Base-by-base conservation (phyloP, 2,329 filamentous ascomycete genomes). In the Beauveria australis region DNA sequence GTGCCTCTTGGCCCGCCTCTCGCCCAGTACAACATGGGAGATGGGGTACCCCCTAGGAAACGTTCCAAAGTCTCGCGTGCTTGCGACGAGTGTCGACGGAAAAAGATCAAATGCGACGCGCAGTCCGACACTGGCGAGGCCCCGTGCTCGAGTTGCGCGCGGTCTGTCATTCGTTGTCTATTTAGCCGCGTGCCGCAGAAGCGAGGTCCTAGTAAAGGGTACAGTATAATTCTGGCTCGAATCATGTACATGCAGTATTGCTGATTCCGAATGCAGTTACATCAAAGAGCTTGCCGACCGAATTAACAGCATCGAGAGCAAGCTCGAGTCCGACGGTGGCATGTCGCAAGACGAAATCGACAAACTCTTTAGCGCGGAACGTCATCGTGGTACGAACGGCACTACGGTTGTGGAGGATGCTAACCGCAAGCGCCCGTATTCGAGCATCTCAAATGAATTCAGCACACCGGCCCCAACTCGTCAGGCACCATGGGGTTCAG, bases 261-360 rank as follows among this genome's bases (percentile, higher is more conserved):
- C 53, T 53, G 28, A 52, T 26, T 16, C 19, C 16, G 8, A 16
- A 18, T 24, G 10, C 67, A 90, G 87, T 18, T 96, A 96, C 68
- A 96, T 96, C 72, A 96, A 95, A 71, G 91, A 96, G 72, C 81
- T 96, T 24, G 91, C 91, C 26, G 91, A 96, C 70, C 81, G 92
- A 28, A 85, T 96, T 62, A 86, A 92, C 67, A 87, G 84, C 48
- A 87, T 96, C 51, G 92, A 96, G 71, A 89, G 87, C 65, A 89
- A 91, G 69, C 84, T 94, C 61, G 82, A 81, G 46, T 79, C 76
- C 9, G 80, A 83, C 37, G 72, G 73, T 62, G 75, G 68, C 46
- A 68, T 73, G 61, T 77, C 72, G 46, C 74, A 77, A 59, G 77
- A 79, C 58, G 72, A 75, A n/a, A 72, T 81, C n/a, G 79, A 81